Evolutionary conservation across 169 alveolate genomes (phyloP).

Genomic region (Eimeria falciformis): DNA sequence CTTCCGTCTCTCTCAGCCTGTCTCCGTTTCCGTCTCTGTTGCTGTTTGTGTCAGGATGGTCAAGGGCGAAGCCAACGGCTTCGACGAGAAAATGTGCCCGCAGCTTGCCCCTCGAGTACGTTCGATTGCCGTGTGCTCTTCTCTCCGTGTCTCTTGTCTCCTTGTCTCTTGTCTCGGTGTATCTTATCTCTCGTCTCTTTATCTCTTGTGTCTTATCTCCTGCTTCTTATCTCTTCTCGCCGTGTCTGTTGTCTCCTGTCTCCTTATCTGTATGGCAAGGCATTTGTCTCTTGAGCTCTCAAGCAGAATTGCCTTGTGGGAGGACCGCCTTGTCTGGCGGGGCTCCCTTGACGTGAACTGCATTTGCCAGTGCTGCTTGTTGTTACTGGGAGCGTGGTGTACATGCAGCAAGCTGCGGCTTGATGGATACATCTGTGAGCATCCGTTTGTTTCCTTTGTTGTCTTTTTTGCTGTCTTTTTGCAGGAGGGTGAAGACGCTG

Average conservation of each 20-base stretch:
- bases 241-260: not conserved
- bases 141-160: not conserved
- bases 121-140: not conserved
- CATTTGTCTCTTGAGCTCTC: not conserved
- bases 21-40: not conserved
- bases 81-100: constrained; percentile 64
- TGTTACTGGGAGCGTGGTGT: too few relatives aligned
- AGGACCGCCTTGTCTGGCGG: too few relatives aligned
- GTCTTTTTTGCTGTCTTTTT: not conserved
- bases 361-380: too few relatives aligned
- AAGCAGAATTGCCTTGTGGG: too few relatives aligned
- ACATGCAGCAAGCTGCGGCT: too few relatives aligned
- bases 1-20: not conserved
- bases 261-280: not conserved
- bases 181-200: not conserved
- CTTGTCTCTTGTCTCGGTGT: not conserved
- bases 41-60: constrained; percentile 42
- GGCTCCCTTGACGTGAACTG: too few relatives aligned
- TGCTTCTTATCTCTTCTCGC: not conserved
- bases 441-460: too few relatives aligned
- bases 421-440: too few relatives aligned
- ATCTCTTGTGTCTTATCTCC: not conserved
- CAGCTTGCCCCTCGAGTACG: not conserved
- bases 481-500: not conserved
- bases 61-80: constrained; percentile 48